phyloP scores from a whole-genome alignment of 495 filamentous ascomycete genomes.

The Penicillium parvum region DNA sequence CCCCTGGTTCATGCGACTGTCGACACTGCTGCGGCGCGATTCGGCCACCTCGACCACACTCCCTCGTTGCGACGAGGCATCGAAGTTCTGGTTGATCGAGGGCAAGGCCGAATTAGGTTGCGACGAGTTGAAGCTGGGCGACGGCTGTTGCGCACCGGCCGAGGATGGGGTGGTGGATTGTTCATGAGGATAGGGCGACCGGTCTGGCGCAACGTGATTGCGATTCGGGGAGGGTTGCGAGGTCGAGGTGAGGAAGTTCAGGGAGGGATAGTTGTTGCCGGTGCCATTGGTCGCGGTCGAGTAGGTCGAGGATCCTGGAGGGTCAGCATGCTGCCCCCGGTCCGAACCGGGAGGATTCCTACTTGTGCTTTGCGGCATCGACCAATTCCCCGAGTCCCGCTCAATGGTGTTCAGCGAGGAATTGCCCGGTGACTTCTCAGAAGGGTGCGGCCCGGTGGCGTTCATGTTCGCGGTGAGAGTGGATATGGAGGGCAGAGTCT shows the following conservation, averaged over 20 bases:
- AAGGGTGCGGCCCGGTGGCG: conserved; percentile 16
- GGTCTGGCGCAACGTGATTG: conserved; percentile 40
- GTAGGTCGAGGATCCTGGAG: conserved; percentile 51
- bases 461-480: conserved; percentile 45
- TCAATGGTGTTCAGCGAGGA: conserved; percentile 47
- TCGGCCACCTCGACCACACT: conserved; percentile 46
- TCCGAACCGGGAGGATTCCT: conserved; percentile 14
- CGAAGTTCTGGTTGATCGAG: conserved; percentile 50
- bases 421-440: conserved; percentile 44
- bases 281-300: conserved; percentile 47
- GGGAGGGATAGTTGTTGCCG: conserved; percentile 44
- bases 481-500: conserved; percentile 47
- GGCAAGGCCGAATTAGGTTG: conserved; percentile 43
- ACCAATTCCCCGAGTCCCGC: conserved; percentile 50
- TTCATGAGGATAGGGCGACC: conserved; percentile 40
- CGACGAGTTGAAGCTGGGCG: conserved; percentile 38
- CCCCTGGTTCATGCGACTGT: conserved; percentile 67
- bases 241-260: conserved; percentile 45
- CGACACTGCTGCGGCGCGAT: conserved; percentile 73
- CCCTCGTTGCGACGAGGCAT: conserved; percentile 40
- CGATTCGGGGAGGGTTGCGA: conserved; percentile 51
- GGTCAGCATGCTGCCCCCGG: conserved; percentile 24
- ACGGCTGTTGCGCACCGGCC: conserved; percentile 41
- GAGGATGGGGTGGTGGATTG: conserved; percentile 43
- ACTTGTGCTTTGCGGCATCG: conserved; percentile 50